phyloP scores from a whole-genome alignment of 257 asterid genomes.

The Coffea canephora region DNA sequence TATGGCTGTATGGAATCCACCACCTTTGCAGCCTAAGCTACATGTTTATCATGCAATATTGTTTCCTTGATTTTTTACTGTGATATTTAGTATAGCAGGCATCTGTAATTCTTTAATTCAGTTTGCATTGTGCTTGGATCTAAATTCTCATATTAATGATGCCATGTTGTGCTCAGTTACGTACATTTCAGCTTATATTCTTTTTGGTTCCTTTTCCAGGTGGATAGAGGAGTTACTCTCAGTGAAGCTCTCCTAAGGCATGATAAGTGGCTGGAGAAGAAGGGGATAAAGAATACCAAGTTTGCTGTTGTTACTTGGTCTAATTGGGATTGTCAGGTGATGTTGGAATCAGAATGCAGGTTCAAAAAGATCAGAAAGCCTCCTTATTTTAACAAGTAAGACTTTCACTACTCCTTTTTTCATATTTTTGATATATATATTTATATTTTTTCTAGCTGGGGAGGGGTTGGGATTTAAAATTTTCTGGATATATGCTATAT shows the following conservation, averaged over 20 bases:
- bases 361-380: slow-evolving; percentile 79
- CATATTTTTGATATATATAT: too few relatives aligned
- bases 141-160: background rate
- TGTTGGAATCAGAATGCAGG: slow-evolving; percentile 94
- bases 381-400: slow-evolving; percentile 76
- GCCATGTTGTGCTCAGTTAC: background rate
- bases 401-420: slow-evolving; percentile 8
- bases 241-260: slow-evolving; percentile 82
- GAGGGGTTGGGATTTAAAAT: too few relatives aligned
- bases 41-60: background rate
- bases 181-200: background rate
- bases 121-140: background rate
- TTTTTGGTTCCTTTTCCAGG: slow-evolving; percentile 29
- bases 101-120: too few relatives aligned
- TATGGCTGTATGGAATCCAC: background rate
- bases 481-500: too few relatives aligned
- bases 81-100: background rate
- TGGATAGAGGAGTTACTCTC: slow-evolving; percentile 76
- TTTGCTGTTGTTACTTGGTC: slow-evolving; percentile 96
- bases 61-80: background rate
- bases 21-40: background rate
- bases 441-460: too few relatives aligned
- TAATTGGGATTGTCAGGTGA: slow-evolving; percentile 91
- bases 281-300: slow-evolving; percentile 69
- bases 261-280: slow-evolving; percentile 85